Evolutionary conservation across 2,329 filamentous ascomycete species (phyloP).

Genomic region (Penicillium concentricum): DNA sequence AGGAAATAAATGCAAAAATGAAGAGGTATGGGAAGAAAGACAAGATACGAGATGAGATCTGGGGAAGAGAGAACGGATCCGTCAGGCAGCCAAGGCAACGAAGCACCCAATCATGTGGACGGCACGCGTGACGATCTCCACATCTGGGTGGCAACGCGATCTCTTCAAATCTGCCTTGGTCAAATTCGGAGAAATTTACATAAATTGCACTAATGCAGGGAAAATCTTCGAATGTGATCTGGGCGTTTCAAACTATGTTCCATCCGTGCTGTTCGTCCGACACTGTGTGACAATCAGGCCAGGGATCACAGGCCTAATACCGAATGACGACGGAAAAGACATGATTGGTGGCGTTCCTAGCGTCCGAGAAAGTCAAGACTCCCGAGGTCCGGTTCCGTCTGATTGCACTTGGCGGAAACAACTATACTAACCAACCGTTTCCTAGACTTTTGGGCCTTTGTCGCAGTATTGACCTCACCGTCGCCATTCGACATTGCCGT

Average conservation of each 20-base stretch:
- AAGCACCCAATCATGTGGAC: conserved; percentile 7
- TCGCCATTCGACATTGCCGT: conserved; percentile 56
- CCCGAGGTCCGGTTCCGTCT: background rate
- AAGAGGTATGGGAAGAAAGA: background rate
- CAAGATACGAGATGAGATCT: conserved; percentile 3
- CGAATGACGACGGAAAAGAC: background rate
- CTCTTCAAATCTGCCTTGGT: background rate
- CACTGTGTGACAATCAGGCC: conserved; percentile 1
- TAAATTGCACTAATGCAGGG: background rate
- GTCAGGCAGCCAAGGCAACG: conserved; percentile 9
- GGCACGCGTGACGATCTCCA: conserved; percentile 1
- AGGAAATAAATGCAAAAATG: background rate
- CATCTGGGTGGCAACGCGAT: conserved; percentile 1
- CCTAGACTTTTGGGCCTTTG: conserved; percentile 12
- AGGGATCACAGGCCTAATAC: background rate
- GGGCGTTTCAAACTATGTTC: background rate
- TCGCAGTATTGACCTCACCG: conserved; percentile 9
- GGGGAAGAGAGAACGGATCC: conserved; percentile 4
- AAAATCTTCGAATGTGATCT: background rate
- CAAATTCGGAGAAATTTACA: background rate
- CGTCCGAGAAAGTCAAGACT: background rate
- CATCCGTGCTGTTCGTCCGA: background rate
- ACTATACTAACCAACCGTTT: conserved; percentile 6
- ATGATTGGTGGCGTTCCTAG: background rate
- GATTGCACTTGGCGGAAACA: background rate